Percentiles rank a stretch among this genome's conserved stretches.
Evolutionary conservation across 768 basidiomycete species (phyloP).

Genomic region (Rhodotorula sphaerocarpa): DNA sequence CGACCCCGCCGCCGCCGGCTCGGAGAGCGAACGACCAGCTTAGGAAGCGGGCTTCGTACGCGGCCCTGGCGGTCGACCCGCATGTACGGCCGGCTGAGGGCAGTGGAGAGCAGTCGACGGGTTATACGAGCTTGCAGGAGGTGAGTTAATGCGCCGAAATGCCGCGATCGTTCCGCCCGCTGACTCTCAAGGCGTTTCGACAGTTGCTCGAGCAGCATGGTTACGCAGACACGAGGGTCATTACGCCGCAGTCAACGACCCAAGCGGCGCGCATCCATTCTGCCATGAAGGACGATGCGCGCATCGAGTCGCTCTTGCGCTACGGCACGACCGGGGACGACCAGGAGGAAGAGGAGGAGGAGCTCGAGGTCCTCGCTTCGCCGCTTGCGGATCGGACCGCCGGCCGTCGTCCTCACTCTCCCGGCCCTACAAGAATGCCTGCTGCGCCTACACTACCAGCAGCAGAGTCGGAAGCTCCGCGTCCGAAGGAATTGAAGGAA

Average conservation of each 20-base stretch:
- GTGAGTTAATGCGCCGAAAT: background rate
- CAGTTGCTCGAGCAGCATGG: slow-evolving; percentile 15
- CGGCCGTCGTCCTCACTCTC: background rate
- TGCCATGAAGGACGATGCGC: too few species aligned
- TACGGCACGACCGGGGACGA: too few species aligned
- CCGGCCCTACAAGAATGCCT: background rate
- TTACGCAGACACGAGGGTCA: slow-evolving; percentile 18
- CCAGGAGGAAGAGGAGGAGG: background rate
- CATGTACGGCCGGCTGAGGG: background rate
- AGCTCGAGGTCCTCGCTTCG: background rate
- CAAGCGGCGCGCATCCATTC: too few species aligned
- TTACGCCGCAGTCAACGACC: slow-evolving; percentile 10
- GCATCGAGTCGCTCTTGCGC: too few species aligned
- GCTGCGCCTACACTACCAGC: background rate
- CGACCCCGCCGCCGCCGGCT: background rate
- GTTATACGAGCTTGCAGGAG: slow-evolving; percentile 15
- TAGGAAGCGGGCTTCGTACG: background rate
- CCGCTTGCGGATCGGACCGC: background rate
- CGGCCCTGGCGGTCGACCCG: background rate
- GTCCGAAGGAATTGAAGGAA: background rate
- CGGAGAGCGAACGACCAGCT: background rate
- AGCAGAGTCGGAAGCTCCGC: background rate
- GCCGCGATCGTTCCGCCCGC: accelerated
- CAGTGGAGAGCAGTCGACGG: background rate
- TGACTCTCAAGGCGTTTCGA: accelerated